Percentiles rank a stretch among this genome's conserved stretches.
These are phyloP conservation scores for Fragaria ananassa DNA, from an alignment of 306 rosid genomes.

Conservation along the genomic window DNA sequence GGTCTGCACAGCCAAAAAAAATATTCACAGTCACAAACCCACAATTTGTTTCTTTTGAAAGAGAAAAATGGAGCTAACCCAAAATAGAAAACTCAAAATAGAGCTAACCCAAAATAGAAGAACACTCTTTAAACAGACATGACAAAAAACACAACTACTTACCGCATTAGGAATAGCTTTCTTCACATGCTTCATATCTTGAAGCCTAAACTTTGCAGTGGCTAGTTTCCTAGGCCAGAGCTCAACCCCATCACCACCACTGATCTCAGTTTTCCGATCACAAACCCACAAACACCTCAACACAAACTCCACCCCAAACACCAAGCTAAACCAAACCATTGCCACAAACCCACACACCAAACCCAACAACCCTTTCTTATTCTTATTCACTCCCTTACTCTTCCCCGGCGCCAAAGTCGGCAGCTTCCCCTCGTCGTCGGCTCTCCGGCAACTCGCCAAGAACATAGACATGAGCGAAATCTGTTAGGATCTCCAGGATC, in stretches of 20 bases:
- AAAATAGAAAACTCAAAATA: not conserved
- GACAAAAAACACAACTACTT: not conserved
- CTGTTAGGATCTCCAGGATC: too few species aligned
- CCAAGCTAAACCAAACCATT: conserved; percentile 39
- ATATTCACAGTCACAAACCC: not conserved
- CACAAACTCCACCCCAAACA: conserved; percentile 41
- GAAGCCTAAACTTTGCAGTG: conserved; percentile 55
- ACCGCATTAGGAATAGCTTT: conserved; percentile 51
- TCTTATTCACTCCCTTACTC: not conserved
- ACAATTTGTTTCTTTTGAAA: not conserved
- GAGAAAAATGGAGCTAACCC: not conserved
- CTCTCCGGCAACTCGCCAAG: conserved; percentile 52
- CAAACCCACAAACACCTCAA: conserved; percentile 50
- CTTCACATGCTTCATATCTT: conserved; percentile 69
- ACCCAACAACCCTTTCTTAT: conserved; percentile 1
- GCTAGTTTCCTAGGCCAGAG: conserved; percentile 82
- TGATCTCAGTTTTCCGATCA: conserved; percentile 51
- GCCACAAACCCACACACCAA: conserved; percentile 20
- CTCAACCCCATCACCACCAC: conserved; percentile 80
- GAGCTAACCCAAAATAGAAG: not conserved
- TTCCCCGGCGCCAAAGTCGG: conserved; percentile 32
- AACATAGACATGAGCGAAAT: conserved; percentile 66
- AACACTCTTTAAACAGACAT: not conserved
- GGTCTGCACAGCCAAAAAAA: conserved; percentile 53
- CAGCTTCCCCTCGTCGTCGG: conserved; percentile 25